Conservation (phyloP, 1,139 yeast genomes). For the Diutina rugosa region DNA sequence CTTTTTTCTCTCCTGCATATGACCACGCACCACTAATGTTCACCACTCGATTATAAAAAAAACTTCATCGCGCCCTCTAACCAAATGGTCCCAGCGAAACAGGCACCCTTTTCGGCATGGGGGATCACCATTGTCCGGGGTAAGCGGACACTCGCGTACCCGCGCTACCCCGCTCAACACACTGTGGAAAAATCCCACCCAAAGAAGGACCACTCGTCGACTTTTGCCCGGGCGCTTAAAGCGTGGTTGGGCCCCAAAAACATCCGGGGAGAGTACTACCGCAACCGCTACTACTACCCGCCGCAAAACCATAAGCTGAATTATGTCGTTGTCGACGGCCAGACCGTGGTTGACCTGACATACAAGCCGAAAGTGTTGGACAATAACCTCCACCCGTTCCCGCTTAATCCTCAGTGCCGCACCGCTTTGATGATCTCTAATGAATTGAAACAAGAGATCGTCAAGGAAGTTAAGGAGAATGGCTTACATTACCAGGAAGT, state of each 20-base stretch:
- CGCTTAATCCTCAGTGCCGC: slow-evolving; percentile 54
- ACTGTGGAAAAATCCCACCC: slow-evolving; percentile 10
- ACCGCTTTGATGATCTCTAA: slow-evolving; percentile 53
- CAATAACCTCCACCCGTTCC: slow-evolving; percentile 56
- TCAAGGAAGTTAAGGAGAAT: slow-evolving; percentile 39
- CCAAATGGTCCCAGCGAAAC: background rate
- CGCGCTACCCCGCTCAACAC: slow-evolving; percentile 15
- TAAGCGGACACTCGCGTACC: slow-evolving; percentile 18
- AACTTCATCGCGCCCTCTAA: background rate
- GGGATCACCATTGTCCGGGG: background rate
- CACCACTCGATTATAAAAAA: background rate
- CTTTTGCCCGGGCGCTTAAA: slow-evolving; percentile 24
- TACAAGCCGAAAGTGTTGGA: background rate
- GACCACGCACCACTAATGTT: too few relatives aligned
- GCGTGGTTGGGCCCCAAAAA: slow-evolving; percentile 74
- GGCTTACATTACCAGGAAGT: slow-evolving; percentile 56
- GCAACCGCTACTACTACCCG: slow-evolving; percentile 66
- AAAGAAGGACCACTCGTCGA: slow-evolving; percentile 20
- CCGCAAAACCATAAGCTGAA: slow-evolving; percentile 65
- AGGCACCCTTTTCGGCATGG: background rate
- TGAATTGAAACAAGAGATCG: slow-evolving; percentile 46
- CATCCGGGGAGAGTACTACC: slow-evolving; percentile 67
- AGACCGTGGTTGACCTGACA: slow-evolving; percentile 15
- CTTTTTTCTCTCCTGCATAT: background rate
- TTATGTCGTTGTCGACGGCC: slow-evolving; percentile 54